phyloP scores from a whole-genome alignment of 257 asterid species.

The Salvia splendens region DNA sequence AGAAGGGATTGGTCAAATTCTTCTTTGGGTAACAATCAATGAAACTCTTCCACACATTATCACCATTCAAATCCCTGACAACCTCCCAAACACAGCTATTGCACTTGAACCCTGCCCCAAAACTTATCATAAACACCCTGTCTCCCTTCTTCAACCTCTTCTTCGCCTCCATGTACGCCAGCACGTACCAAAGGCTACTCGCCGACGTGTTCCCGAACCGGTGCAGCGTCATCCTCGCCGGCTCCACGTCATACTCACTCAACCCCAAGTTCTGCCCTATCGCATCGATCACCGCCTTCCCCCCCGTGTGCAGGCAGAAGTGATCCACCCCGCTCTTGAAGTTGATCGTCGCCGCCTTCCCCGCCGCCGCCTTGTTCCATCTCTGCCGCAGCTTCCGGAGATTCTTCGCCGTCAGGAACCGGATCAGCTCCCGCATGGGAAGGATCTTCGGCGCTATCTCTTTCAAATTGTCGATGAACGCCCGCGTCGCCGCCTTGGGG shows the following conservation, averaged over 20 bases:
- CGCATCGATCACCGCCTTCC: conserved; percentile 80
- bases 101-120: conserved; percentile 86
- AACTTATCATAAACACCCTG: conserved; percentile 61
- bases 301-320: conserved; percentile 77
- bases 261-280: conserved; percentile 48
- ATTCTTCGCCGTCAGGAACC: conserved; percentile 30
- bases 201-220: conserved; percentile 85
- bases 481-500: conserved; percentile 71
- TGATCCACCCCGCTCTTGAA: conserved; percentile 68
- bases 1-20: conserved; percentile 55
- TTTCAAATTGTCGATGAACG: conserved; percentile 60
- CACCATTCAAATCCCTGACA: conserved; percentile 52
- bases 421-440: conserved; percentile 54
- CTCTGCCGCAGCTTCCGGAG: conserved; percentile 22
- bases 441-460: conserved; percentile 57
- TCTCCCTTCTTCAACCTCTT: conserved; percentile 64
- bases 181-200: conserved; percentile 71
- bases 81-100: conserved; percentile 77
- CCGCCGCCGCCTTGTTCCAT: conserved; percentile 36
- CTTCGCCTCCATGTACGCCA: conserved; percentile 28
- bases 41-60: conserved; percentile 53
- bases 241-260: conserved; percentile 64
- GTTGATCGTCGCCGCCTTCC: conserved; percentile 37
- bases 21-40: conserved; percentile 52
- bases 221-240: conserved; percentile 82